Conservation (phyloP, 768 basidiomycete species). For the Paxillus rubicundulus region DNA sequence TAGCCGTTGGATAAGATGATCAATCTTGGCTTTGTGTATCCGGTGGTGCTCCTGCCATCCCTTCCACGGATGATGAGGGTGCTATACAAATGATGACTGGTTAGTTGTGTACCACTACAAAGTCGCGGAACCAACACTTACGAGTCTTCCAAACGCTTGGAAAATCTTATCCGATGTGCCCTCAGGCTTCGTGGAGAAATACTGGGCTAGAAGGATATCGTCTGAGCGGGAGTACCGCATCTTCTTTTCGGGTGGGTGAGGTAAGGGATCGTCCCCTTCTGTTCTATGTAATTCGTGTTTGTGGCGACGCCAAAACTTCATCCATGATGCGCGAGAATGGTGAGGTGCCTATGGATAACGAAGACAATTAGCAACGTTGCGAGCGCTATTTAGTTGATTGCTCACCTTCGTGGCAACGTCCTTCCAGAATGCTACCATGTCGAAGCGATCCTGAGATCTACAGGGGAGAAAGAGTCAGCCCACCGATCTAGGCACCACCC, state of each 20-base stretch:
- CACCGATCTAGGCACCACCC: neutral
- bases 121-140: constrained; percentile 32
- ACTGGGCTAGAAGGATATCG: constrained; percentile 75
- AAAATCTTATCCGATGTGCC: constrained; percentile 85
- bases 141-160: constrained; percentile 72
- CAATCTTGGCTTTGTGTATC: constrained; percentile 84
- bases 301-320: constrained; percentile 89
- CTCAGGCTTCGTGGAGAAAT: constrained; percentile 69
- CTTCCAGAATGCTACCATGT: constrained; percentile 81
- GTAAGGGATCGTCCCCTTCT: constrained; percentile 68
- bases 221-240: constrained; percentile 81
- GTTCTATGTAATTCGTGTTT: constrained; percentile 75
- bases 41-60: constrained; percentile 93
- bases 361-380: neutral
- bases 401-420: constrained; percentile 66
- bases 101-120: constrained; percentile 2
- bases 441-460: constrained; percentile 57
- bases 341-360: constrained; percentile 65
- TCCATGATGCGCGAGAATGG: constrained; percentile 90
- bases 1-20: constrained; percentile 68
- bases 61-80: constrained; percentile 91
- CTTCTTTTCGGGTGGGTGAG: constrained; percentile 80
- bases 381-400: constrained; percentile 4
- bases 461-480: constrained; percentile 10
- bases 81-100: constrained; percentile 39